Conservation (phyloP, 108 stramenopile genomes). For the Conticribra guillardii region DNA sequence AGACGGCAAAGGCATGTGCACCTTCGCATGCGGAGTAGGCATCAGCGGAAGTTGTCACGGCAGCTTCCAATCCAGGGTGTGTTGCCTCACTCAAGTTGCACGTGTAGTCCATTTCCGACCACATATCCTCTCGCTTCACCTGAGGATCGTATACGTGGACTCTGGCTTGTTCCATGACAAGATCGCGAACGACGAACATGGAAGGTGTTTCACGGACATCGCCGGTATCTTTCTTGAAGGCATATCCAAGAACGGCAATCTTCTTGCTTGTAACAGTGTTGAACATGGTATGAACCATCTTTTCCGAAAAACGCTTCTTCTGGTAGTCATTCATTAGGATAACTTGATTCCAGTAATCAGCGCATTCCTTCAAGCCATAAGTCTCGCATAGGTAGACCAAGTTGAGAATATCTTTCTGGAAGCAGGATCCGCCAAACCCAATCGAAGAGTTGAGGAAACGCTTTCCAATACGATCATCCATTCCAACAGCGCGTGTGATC, state of each 20-base stretch:
- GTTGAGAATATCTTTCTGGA: constrained; percentile 99
- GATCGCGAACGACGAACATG: constrained; percentile 95
- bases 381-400: constrained; percentile 99
- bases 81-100: constrained; percentile 87
- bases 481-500: constrained; percentile 96
- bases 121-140: constrained; percentile 97
- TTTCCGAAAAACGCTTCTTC: constrained; percentile 97
- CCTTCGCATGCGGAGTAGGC: constrained; percentile 93
- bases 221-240: constrained; percentile 99
- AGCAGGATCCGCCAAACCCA: constrained; percentile 99
- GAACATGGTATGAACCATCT: constrained; percentile 97
- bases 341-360: constrained; percentile 99
- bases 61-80: constrained; percentile 77
- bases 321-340: constrained; percentile 99
- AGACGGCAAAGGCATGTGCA: constrained; percentile 94
- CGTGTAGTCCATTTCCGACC: constrained; percentile 97
- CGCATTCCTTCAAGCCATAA: constrained; percentile 95
- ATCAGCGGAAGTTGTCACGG: constrained; percentile 84
- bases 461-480: constrained; percentile 97
- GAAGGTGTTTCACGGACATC: constrained; percentile 99
- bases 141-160: constrained; percentile 98
- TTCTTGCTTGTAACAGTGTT: constrained; percentile 99
- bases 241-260: constrained; percentile 98
- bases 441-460: constrained; percentile 97
- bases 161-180: constrained; percentile 93